Evolutionary conservation across 768 basidiomycete genomes (phyloP).

Genomic region (Leccinum uliginosum): DNA sequence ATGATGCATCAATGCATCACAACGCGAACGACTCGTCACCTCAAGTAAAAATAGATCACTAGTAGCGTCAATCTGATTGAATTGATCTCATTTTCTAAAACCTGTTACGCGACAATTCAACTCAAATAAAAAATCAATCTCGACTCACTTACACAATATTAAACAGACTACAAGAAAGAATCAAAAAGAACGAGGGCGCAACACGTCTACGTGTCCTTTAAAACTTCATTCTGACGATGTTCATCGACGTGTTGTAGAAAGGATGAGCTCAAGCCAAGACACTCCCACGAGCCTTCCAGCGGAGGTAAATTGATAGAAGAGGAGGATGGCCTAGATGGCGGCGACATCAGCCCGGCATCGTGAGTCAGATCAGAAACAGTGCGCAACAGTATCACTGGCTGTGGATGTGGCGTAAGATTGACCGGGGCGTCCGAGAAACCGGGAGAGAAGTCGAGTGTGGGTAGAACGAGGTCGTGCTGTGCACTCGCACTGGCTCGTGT

Average conservation of each 20-base stretch:
- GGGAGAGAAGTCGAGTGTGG: slow-evolving; percentile 70
- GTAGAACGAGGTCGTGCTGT: slow-evolving; percentile 67
- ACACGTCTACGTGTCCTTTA: neutral
- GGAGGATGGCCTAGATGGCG: neutral
- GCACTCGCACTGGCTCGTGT: slow-evolving; percentile 42
- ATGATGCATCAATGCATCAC: neutral
- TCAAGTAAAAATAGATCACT: neutral
- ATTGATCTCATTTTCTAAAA: neutral
- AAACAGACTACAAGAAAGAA: neutral
- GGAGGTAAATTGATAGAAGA: neutral
- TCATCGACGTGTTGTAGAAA: slow-evolving; percentile 13
- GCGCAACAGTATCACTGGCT: slow-evolving; percentile 17
- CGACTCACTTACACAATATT: neutral
- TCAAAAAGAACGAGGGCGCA: neutral
- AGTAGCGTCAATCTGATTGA: neutral
- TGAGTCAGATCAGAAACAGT: slow-evolving; percentile 21
- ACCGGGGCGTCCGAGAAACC: slow-evolving; percentile 27
- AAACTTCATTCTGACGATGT: neutral
- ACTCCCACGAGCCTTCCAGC: slow-evolving; percentile 19
- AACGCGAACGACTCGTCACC: neutral
- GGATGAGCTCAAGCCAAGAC: slow-evolving; percentile 14
- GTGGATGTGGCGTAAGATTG: slow-evolving; percentile 6
- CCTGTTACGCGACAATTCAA: neutral
- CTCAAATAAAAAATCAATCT: neutral
- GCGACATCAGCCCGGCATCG: slow-evolving; percentile 4